Evolutionary conservation across 1,284 basidiomycete genomes (phyloP).

Genomic region (Fomitiporia mediterranea): DNA sequence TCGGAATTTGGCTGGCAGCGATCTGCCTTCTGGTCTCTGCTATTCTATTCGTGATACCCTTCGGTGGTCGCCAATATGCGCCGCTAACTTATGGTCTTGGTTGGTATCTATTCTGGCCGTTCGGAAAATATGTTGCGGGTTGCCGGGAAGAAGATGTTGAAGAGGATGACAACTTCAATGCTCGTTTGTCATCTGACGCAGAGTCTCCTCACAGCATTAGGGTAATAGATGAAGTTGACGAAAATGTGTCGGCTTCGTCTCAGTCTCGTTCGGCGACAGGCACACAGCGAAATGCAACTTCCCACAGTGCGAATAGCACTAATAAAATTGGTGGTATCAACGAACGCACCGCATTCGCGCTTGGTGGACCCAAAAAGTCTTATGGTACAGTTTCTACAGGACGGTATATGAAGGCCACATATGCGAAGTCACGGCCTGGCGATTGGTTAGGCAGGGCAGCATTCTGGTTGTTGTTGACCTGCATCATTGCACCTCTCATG

Average conservation of each 20-base stretch:
- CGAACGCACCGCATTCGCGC: constrained; percentile 33
- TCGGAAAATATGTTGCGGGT: constrained; percentile 97
- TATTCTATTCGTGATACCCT: constrained; percentile 70
- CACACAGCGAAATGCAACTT: constrained; percentile 26
- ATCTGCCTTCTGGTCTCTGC: constrained; percentile 66
- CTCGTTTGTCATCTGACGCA: constrained; percentile 30
- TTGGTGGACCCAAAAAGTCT: constrained; percentile 45
- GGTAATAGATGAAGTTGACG: constrained; percentile 32
- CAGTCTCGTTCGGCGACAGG: constrained; percentile 29
- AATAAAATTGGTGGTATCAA: constrained; percentile 22
- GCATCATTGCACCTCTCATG: constrained; percentile 86
- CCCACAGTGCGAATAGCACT: constrained; percentile 12
- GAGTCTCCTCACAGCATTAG: constrained; percentile 26
- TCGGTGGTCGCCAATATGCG: constrained; percentile 81
- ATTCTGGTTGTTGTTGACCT: constrained; percentile 77
- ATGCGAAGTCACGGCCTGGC: constrained; percentile 17
- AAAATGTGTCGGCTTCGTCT: constrained; percentile 15
- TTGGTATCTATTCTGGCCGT: constrained; percentile 98
- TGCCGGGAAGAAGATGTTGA: constrained; percentile 48
- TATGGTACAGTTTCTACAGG: constrained; percentile 53
- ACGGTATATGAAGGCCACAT: background rate
- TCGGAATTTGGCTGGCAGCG: constrained; percentile 90
- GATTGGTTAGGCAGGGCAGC: constrained; percentile 62
- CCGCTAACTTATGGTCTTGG: constrained; percentile 88
- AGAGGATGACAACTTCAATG: constrained; percentile 38